Evolutionary conservation across 495 filamentous ascomycete species (phyloP).

Genomic region (Glutinoglossum americanum): DNA sequence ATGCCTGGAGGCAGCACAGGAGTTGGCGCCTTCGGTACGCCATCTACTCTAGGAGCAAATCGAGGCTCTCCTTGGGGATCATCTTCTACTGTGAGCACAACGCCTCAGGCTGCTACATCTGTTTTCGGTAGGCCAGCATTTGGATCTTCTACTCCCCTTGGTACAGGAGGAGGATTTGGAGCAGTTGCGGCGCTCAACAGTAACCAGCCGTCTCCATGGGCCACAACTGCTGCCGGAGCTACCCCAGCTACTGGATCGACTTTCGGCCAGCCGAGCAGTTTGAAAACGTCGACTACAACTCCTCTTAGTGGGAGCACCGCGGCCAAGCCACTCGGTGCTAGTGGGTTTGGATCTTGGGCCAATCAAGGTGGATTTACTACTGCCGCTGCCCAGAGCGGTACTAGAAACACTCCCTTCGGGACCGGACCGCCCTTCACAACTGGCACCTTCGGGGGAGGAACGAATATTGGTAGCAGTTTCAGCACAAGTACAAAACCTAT

Average conservation of each 20-base stretch:
- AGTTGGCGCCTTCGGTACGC: slow-evolving; percentile 9
- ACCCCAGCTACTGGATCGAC: slow-evolving; percentile 8
- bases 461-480: slow-evolving; percentile 6
- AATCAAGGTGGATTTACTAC: slow-evolving; percentile 33
- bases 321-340: background rate
- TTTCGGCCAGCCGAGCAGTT: slow-evolving; percentile 16
- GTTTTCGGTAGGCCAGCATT: slow-evolving; percentile 24
- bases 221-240: slow-evolving; percentile 10
- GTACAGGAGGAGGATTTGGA: slow-evolving; percentile 28
- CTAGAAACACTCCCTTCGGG: slow-evolving; percentile 9
- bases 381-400: slow-evolving; percentile 12
- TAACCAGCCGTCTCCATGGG: slow-evolving; percentile 22
- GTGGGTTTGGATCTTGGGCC: slow-evolving; percentile 38
- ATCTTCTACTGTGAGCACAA: slow-evolving; percentile 1
- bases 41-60: slow-evolving; percentile 9
- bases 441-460: background rate
- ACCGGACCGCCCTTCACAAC: slow-evolving; percentile 10
- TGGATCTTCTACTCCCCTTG: slow-evolving; percentile 22
- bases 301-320: slow-evolving; percentile 5
- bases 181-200: slow-evolving; percentile 20
- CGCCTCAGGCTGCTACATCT: slow-evolving; percentile 2
- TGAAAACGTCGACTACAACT: slow-evolving; percentile 5
- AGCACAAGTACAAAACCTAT: slow-evolving; percentile 1
- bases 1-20: background rate
- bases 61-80: slow-evolving; percentile 14